A percentile compares a stretch with the other conserved stretches of the same genome.
Conservation (phyloP, 768 basidiomycete species). For the Pleurotus giganteus region DNA sequence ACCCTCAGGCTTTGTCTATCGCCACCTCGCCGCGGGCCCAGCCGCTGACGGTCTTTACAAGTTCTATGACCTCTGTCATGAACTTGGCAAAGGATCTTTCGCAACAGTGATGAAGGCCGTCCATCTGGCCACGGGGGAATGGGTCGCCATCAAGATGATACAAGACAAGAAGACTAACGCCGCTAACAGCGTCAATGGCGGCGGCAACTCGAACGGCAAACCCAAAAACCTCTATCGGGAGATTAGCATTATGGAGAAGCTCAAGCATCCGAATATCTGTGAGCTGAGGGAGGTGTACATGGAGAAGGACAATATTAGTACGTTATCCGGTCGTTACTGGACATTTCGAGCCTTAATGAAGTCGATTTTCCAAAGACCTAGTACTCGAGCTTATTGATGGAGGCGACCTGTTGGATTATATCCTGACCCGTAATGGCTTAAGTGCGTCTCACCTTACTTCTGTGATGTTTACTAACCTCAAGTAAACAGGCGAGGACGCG, state of each 20-base stretch:
- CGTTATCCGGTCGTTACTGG: constrained; percentile 19
- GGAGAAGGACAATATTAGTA: constrained; percentile 59
- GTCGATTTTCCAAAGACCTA: constrained; percentile 48
- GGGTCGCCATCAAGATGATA: constrained; percentile 90
- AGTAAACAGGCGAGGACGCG: constrained; percentile 45
- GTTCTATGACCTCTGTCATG: constrained; percentile 61
- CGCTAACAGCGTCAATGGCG: constrained; percentile 22
- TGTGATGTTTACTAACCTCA: constrained; percentile 4
- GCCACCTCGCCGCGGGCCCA: constrained; percentile 53
- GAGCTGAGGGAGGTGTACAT: constrained; percentile 75
- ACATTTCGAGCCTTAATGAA: constrained; percentile 13
- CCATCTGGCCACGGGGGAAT: constrained; percentile 63
- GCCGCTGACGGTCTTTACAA: constrained; percentile 56
- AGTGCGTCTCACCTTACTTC: constrained; percentile 36
- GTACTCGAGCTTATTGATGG: constrained; percentile 86
- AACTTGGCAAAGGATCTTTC: constrained; percentile 90
- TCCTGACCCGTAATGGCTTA: constrained; percentile 58
- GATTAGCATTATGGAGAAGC: constrained; percentile 72
- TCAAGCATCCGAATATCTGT: constrained; percentile 84
- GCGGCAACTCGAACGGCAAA: constrained; percentile 22
- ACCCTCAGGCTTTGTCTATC: constrained; percentile 67
- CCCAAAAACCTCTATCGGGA: constrained; percentile 56
- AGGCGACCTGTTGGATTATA: constrained; percentile 84
- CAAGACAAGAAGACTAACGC: constrained; percentile 43
- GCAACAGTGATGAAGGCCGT: constrained; percentile 88